Percentiles rank a stretch among this genome's conserved stretches.
Evolutionary conservation across 495 filamentous ascomycete species (phyloP).

Genomic region (Penicillium roqueforti): DNA sequence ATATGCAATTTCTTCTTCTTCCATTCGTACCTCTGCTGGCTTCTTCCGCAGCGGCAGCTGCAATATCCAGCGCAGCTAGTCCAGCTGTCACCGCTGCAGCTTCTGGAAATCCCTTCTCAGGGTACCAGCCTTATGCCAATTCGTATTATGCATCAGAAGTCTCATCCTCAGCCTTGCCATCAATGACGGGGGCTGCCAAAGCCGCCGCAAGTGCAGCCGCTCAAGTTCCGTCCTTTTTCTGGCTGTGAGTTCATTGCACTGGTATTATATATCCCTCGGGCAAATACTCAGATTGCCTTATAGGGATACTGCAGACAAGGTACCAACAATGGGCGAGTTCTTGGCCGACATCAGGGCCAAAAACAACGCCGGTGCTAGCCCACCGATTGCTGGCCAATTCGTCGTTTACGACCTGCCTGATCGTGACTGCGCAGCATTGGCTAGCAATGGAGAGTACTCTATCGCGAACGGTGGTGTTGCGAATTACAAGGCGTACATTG

Average conservation of each 20-base stretch:
- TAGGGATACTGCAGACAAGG: constrained; percentile 57
- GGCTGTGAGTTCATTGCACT: constrained; percentile 50
- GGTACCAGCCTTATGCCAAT: constrained; percentile 53
- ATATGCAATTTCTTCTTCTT: constrained; percentile 14
- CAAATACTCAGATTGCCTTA: neutral
- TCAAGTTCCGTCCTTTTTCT: constrained; percentile 63
- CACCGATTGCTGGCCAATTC: constrained; percentile 48
- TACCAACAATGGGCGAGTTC: constrained; percentile 53
- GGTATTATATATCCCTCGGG: neutral
- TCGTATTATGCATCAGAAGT: constrained; percentile 57
- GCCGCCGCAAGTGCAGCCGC: constrained; percentile 49
- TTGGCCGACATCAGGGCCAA: constrained; percentile 52
- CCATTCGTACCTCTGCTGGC: constrained; percentile 9
- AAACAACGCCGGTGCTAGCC: constrained; percentile 50
- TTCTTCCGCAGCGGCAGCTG: constrained; percentile 11
- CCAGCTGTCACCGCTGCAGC: constrained; percentile 27
- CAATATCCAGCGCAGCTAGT: constrained; percentile 12
- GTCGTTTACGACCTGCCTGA: constrained; percentile 77
- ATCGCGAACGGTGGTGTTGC: constrained; percentile 55
- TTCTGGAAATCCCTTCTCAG: constrained; percentile 50
- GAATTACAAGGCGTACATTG: constrained; percentile 70
- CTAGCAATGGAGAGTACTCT: constrained; percentile 71
- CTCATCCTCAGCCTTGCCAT: constrained; percentile 47
- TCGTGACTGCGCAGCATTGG: constrained; percentile 72
- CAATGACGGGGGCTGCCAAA: constrained; percentile 36